These are phyloP conservation scores for Halenospora varia DNA, from an alignment of 495 filamentous ascomycete genomes.

Conservation along the genomic window DNA sequence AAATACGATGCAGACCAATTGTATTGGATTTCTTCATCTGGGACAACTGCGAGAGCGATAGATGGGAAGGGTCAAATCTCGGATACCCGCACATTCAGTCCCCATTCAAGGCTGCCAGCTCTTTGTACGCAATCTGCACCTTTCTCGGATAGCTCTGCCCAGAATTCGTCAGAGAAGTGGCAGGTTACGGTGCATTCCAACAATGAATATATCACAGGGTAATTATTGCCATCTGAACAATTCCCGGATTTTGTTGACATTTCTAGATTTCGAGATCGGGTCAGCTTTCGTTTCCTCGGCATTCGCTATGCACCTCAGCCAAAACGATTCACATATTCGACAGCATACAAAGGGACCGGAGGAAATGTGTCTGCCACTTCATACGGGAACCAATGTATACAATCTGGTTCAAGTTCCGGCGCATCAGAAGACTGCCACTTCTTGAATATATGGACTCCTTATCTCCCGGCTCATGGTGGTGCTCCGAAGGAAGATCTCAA, in stretches of 20 bases:
- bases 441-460: constrained; percentile 45
- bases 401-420: constrained; percentile 29
- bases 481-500: constrained; percentile 25
- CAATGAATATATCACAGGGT: constrained; percentile 41
- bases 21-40: constrained; percentile 35
- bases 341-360: constrained; percentile 6
- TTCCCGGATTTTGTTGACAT: background rate
- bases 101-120: constrained; percentile 22
- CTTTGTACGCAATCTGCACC: constrained; percentile 45
- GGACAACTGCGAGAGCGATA: constrained; percentile 21
- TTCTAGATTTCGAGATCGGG: constrained; percentile 39
- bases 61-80: constrained; percentile 24
- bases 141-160: constrained; percentile 33
- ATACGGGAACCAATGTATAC: constrained; percentile 35
- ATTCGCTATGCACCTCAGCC: constrained; percentile 37
- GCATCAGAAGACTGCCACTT: constrained; percentile 43
- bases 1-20: constrained; percentile 17
- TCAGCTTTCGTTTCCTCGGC: constrained; percentile 48
- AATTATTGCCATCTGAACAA: too few relatives aligned
- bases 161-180: constrained; percentile 39
- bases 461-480: constrained; percentile 36
- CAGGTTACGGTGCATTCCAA: constrained; percentile 39
- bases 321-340: constrained; percentile 31
- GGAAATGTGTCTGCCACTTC: constrained; percentile 23
- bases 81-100: constrained; percentile 4